phyloP scores from a whole-genome alignment of 1,284 basidiomycete species.

The Leccinum griseonigrum region DNA sequence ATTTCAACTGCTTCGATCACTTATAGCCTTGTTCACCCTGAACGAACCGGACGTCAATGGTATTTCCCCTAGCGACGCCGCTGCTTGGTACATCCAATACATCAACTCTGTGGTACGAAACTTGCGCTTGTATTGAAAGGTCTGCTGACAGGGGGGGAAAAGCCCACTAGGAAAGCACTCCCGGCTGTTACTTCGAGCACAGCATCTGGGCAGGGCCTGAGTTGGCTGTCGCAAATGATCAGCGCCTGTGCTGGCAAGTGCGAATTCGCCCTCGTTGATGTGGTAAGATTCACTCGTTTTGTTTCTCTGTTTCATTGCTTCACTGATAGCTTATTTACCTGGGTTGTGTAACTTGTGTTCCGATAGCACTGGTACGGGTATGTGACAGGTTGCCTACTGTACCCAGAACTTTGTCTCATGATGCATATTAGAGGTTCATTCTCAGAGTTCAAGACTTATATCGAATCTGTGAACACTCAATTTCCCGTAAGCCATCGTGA shows the following conservation, averaged over 20 bases:
- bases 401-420: conserved; percentile 1
- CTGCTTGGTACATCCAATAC: conserved; percentile 36
- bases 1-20: background rate
- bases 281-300: conserved; percentile 15
- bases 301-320: background rate
- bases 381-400: background rate
- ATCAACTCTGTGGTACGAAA: conserved; percentile 35
- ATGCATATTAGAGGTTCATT: conserved; percentile 21
- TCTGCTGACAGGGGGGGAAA: conserved; percentile 3
- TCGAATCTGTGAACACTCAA: conserved; percentile 27
- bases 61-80: conserved; percentile 30
- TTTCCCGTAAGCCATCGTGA: conserved; percentile 27
- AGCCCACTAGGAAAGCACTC: conserved; percentile 35
- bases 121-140: too few species aligned
- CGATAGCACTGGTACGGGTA: conserved; percentile 37
- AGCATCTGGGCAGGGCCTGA: conserved; percentile 29
- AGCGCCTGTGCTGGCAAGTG: conserved; percentile 32
- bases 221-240: conserved; percentile 36
- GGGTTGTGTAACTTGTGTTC: background rate
- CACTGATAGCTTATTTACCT: background rate
- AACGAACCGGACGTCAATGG: conserved; percentile 36
- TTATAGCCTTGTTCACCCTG: conserved; percentile 35
- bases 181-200: conserved; percentile 35
- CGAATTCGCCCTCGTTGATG: conserved; percentile 32
- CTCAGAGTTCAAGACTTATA: conserved; percentile 26